A percentile compares a stretch with the other conserved stretches of the same genome.
Conservation (phyloP, 2,329 filamentous ascomycete species). For the Alternaria alternata region DNA sequence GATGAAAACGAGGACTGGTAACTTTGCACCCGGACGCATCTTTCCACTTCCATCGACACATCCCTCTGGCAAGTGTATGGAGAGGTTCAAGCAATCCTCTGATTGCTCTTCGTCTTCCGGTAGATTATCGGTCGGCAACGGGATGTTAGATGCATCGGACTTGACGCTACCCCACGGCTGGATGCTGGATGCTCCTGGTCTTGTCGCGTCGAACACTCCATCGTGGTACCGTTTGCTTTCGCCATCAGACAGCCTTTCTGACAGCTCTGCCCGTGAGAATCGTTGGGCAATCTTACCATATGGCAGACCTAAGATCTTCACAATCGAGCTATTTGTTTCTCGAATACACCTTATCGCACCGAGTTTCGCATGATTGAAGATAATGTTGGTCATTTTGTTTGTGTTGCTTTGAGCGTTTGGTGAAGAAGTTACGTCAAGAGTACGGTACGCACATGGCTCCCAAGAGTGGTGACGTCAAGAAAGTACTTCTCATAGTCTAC, state of each 20-base stretch:
- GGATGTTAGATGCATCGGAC: conserved; percentile 28
- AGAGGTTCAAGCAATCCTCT: conserved; percentile 58
- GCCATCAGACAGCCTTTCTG: not conserved
- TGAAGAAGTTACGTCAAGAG: not conserved
- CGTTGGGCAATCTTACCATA: conserved; percentile 22
- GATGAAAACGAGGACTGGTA: conserved; percentile 63
- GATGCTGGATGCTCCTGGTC: conserved; percentile 21
- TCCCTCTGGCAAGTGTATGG: conserved; percentile 47
- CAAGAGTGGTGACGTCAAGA: conserved; percentile 15
- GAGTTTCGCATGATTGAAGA: conserved; percentile 15
- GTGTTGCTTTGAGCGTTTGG: not conserved
- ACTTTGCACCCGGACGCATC: conserved; percentile 22
- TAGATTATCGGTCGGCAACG: conserved; percentile 21
- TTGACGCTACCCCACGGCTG: conserved; percentile 26
- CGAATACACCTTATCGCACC: conserved; percentile 18
- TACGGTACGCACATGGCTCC: not conserved
- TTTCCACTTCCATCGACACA: conserved; percentile 45
- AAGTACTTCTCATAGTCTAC: not conserved
- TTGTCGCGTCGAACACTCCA: conserved; percentile 22
- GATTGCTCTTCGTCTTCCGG: conserved; percentile 26
- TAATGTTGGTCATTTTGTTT: conserved; percentile 10
- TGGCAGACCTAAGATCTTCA: conserved; percentile 21
- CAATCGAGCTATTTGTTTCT: conserved; percentile 3
- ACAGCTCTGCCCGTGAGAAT: conserved; percentile 22
- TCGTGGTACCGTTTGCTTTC: conserved; percentile 1